A percentile compares a stretch with the other conserved stretches of the same genome.
These are phyloP conservation scores for Larix kaempferi DNA, from an alignment of 75 land plant genomes.

Conservation along the genomic window DNA sequence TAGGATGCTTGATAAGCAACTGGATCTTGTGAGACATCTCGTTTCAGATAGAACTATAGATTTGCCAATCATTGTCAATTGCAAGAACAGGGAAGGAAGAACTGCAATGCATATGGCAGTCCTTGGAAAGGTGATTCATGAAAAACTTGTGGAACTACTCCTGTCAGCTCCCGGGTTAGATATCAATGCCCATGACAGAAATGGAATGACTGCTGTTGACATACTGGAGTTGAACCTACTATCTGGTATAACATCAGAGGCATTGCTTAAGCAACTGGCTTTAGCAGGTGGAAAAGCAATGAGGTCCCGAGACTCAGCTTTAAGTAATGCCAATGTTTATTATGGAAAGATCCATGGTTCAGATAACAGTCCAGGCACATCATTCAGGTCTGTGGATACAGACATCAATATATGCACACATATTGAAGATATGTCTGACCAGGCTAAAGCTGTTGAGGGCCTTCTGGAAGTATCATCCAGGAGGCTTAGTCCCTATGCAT, in stretches of 20 bases:
- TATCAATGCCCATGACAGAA: slow-evolving; percentile 39
- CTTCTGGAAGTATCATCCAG: slow-evolving; percentile 14
- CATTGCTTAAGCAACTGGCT: slow-evolving; percentile 42
- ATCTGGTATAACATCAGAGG: slow-evolving; percentile 45
- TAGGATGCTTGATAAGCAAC: slow-evolving; percentile 55
- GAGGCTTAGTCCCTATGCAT: slow-evolving; percentile 6
- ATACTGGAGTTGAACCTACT: slow-evolving; percentile 33
- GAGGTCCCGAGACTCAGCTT: slow-evolving; percentile 26
- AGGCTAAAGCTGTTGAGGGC: background rate
- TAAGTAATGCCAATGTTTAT: slow-evolving; percentile 37
- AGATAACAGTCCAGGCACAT: slow-evolving; percentile 56
- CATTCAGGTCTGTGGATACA: slow-evolving; percentile 30
- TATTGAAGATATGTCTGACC: slow-evolving; percentile 11
- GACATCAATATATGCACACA: slow-evolving; percentile 53
- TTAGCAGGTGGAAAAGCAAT: slow-evolving; percentile 57
- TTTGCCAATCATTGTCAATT: slow-evolving; percentile 42
- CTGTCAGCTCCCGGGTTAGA: slow-evolving; percentile 45
- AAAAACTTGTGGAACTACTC: slow-evolving; percentile 45
- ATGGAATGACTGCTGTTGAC: slow-evolving; percentile 69
- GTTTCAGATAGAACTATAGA: slow-evolving; percentile 19
- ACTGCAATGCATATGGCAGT: slow-evolving; percentile 69
- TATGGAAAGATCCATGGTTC: slow-evolving; percentile 38
- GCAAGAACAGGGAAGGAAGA: slow-evolving; percentile 57
- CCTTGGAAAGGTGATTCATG: slow-evolving; percentile 39
- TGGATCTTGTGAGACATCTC: slow-evolving; percentile 54